These are phyloP conservation scores for Kuraishia ogatae DNA, from an alignment of 805 yeast genomes.

Conservation along the genomic window DNA sequence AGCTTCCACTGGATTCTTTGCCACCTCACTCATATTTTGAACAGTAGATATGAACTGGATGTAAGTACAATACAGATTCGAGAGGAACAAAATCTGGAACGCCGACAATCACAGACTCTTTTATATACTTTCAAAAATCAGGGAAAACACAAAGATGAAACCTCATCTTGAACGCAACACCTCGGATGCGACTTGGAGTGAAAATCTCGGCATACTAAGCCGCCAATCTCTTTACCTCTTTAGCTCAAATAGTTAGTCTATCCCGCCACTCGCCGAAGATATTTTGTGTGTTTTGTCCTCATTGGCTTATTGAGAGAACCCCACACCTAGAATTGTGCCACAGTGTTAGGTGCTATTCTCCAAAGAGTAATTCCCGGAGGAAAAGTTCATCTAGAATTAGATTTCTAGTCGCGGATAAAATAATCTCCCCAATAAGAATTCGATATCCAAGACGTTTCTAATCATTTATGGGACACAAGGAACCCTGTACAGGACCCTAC, in stretches of 20 bases:
- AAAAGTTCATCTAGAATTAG: background rate
- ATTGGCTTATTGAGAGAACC: background rate
- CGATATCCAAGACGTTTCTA: background rate
- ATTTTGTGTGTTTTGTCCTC: background rate
- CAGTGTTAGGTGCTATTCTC: background rate
- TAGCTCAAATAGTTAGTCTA: background rate
- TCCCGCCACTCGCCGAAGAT: background rate
- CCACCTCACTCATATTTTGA: background rate
- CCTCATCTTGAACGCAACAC: too few species aligned
- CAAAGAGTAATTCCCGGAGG: background rate
- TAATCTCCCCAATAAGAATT: background rate
- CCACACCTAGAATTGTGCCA: background rate
- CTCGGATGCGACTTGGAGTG: background rate
- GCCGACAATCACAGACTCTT: background rate
- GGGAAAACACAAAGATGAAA: background rate
- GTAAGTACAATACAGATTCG: background rate
- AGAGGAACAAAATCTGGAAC: background rate
- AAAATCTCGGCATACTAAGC: background rate
- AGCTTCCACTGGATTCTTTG: background rate
- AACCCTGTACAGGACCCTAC: background rate
- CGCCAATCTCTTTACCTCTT: background rate
- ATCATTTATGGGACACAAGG: background rate
- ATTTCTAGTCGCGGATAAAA: background rate
- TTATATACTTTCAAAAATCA: too few species aligned
- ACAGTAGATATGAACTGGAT: background rate